Base-by-base conservation (phyloP, 2,329 filamentous ascomycete genomes). In the Dendrostoma leiphaemia region DNA sequence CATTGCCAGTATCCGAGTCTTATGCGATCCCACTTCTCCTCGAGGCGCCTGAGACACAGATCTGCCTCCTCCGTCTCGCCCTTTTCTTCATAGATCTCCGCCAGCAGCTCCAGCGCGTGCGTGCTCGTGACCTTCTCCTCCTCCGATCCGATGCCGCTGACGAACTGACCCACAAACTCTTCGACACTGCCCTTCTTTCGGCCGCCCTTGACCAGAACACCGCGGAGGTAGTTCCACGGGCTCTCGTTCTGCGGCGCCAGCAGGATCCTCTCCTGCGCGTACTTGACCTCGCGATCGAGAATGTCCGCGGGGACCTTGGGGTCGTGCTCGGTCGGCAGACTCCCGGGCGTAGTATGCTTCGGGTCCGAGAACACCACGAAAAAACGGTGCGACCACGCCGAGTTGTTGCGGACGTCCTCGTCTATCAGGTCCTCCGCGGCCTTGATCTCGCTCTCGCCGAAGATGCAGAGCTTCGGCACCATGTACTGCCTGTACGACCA, bases 351-450 rank as follows among this genome's bases (percentile, higher is more conserved):
- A 12, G 75, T 73, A 23, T 73, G 63, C 1, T 62, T 74, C 19
- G 78, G 86, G 76, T 80, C 76, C 68, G 82, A 81, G 61, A 97
- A 96, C 17, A 93, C 84, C n/a, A 97, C 69, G 69, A 93, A 96
- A 78, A 94, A 97, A 48, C 94, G 86, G 76, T 99, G 93, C 61
- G 93, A 95, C 94, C 94, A 99, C 15, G 93, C 94, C 41, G 89
- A 94, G 71, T 99, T 99, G 75, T 99, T 99, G 65, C 92, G 83
- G 56, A 97, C 85, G 70, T 99, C 94, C 31, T 83, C 76, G 54
- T 83, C 77, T 54, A 99, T 81, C 69, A 96, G 81, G 35, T 73
- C 72, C 66, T 94, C 88, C 31, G 90, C 83, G 56, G 86, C 85
- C 48, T 76, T 71, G 19, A 95, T 75, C 77, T 99, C 85, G 67